Conservation (phyloP, 331 rosid genomes). For the Ulmus americana region DNA sequence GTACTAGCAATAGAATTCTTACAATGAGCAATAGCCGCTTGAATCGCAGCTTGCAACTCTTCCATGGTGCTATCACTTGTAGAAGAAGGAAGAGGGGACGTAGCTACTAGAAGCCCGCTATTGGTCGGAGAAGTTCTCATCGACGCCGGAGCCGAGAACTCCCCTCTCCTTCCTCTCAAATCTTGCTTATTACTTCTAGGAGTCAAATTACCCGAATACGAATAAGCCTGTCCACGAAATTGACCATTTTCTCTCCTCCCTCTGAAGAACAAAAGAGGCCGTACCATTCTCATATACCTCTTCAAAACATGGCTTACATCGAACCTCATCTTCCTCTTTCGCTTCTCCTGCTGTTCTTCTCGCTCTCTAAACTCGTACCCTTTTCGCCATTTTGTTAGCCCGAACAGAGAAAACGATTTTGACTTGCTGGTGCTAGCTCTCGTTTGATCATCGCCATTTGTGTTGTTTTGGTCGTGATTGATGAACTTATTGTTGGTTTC, state of each 20-base stretch:
- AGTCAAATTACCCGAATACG: constrained; percentile 69
- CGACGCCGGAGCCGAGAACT: constrained; percentile 82
- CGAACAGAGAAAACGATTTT: constrained; percentile 65
- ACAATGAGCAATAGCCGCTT: constrained; percentile 99
- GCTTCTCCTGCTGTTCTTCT: constrained; percentile 39
- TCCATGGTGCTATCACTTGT: constrained; percentile 82
- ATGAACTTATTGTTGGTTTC: constrained; percentile 29
- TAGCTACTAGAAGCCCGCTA: constrained; percentile 62
- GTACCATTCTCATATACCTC: constrained; percentile 65
- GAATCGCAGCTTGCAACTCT: constrained; percentile 95
- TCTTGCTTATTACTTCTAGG: constrained; percentile 32
- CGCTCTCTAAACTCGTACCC: constrained; percentile 34
- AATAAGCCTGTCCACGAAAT: constrained; percentile 42
- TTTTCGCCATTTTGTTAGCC: constrained; percentile 46
- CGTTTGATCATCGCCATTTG: constrained; percentile 11
- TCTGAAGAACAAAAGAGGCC: constrained; percentile 49
- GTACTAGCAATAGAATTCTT: constrained; percentile 73
- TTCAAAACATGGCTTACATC: constrained; percentile 61
- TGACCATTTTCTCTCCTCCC: constrained; percentile 47
- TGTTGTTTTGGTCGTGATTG: constrained; percentile 9
- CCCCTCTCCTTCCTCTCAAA: constrained; percentile 55
- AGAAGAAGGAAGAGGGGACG: constrained; percentile 41
- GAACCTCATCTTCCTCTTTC: constrained; percentile 47
- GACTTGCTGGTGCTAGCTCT: constrained; percentile 38
- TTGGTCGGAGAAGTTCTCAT: constrained; percentile 84